phyloP scores from a whole-genome alignment of 768 basidiomycete species.

The Polyporus arcularius region DNA sequence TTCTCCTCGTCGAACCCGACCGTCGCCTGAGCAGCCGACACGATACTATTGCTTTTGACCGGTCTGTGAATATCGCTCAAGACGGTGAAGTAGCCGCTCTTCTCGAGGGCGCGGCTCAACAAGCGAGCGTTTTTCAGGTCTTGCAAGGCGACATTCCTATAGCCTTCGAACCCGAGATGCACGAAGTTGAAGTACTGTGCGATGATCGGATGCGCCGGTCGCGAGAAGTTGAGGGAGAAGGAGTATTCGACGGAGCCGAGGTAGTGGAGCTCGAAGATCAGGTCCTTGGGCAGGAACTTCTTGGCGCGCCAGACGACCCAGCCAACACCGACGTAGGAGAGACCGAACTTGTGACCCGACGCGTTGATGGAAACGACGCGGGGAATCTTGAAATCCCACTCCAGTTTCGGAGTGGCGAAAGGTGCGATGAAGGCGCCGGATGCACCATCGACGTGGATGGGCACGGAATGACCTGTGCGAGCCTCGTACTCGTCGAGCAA shows the following conservation, averaged over 20 bases:
- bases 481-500: conserved; percentile 61
- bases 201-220: conserved; percentile 61
- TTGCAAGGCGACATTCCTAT: conserved; percentile 45
- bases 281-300: conserved; percentile 62
- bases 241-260: conserved; percentile 70
- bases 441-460: conserved; percentile 53
- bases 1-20: conserved; percentile 50
- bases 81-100: conserved; percentile 51
- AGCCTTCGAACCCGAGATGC: conserved; percentile 60
- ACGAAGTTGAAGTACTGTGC: conserved; percentile 66
- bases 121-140: conserved; percentile 64
- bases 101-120: conserved; percentile 64
- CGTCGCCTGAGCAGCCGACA: conserved; percentile 34
- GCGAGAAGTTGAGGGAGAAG: conserved; percentile 64
- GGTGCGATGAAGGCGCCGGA: conserved; percentile 66
- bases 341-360: conserved; percentile 62
- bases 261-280: conserved; percentile 65
- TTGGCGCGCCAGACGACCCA: conserved; percentile 66
- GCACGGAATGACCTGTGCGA: conserved; percentile 43
- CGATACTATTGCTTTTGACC: conserved; percentile 23
- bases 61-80: conserved; percentile 57
- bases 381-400: conserved; percentile 62
- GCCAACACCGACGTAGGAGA: conserved; percentile 59
- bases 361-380: conserved; percentile 62
- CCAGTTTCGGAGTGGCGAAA: conserved; percentile 53